Evolutionary conservation across 1,284 basidiomycete genomes (phyloP), one percentile per base, ranked within the genome.

Genomic region (Melampsora americana): DNA sequence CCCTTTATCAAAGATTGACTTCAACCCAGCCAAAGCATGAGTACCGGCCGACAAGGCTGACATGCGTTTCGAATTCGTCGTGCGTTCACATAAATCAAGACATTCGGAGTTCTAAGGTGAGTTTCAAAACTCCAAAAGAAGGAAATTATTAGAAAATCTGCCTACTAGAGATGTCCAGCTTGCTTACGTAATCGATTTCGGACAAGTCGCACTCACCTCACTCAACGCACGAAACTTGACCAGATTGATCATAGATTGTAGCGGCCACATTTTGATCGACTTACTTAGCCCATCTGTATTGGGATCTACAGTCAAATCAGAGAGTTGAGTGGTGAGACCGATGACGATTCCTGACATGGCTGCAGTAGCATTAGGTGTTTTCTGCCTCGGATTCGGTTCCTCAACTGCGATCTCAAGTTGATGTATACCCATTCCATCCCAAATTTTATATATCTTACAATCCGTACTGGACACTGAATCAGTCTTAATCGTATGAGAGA

Each of bases 161-260:
- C 9, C 23, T 5, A 26, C 18, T 28, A 4, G 5, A 26, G 28
- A 61, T 6, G 6, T 61, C 2, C 5, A 32, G 60, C 23, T 61
- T 26, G 60, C 4, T 26, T 26, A 30, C 3, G 16, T 6, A 42
- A 3, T 18, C n/a, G 26, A 30, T 18, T 32, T 46, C 30, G 30
- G 12, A 20, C 30, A 44, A 18, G 42, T 64, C 5, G n/a, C 65
- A 72, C 61, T 48, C 39, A 72, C 70, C 62, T 64, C 70, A 53
- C 62, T 72, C 35, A 72, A 65, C 28, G 70, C 70, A 53, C 70
- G 70, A 65, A 72, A 72, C 62, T 72, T 64, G 70, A 72, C 62
- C 26, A 72, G 48, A 53, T 72, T 72, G 23, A 72, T 66, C 61
- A 72, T 72, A n/a, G 70, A 64, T 20, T 64, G 62, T 16, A 72